phyloP scores from a whole-genome alignment of 2,329 filamentous ascomycete genomes.

The Colletotrichum karsti region DNA sequence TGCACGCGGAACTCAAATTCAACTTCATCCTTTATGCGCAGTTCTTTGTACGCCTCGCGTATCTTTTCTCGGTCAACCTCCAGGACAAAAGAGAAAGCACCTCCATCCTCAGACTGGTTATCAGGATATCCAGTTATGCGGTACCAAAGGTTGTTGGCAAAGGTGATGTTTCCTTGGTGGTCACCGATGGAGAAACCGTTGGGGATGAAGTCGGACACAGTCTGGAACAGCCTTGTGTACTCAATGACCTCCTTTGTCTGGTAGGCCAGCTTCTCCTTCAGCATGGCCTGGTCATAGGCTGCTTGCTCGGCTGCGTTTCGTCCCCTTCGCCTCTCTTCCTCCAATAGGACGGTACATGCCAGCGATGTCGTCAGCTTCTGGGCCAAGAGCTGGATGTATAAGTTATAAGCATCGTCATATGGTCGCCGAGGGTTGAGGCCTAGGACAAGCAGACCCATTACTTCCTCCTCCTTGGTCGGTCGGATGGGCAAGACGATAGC shows the following conservation, averaged over 20 bases:
- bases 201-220: slow-evolving; percentile 77
- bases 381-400: slow-evolving; percentile 66
- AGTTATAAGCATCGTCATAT: slow-evolving; percentile 77
- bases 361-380: slow-evolving; percentile 72
- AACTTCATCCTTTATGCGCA: slow-evolving; percentile 45
- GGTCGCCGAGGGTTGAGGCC: slow-evolving; percentile 76
- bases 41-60: slow-evolving; percentile 49
- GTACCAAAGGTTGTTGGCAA: slow-evolving; percentile 75
- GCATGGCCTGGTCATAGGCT: slow-evolving; percentile 71
- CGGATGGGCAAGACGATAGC: slow-evolving; percentile 77
- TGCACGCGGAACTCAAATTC: slow-evolving; percentile 57
- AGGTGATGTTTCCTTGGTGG: slow-evolving; percentile 69
- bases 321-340: slow-evolving; percentile 73
- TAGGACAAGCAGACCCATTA: slow-evolving; percentile 74
- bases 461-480: slow-evolving; percentile 69
- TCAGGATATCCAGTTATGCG: slow-evolving; percentile 56
- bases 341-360: slow-evolving; percentile 75
- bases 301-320: slow-evolving; percentile 66
- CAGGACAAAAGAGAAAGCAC: slow-evolving; percentile 53
- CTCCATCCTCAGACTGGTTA: slow-evolving; percentile 40
- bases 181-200: slow-evolving; percentile 79
- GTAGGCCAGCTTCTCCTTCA: slow-evolving; percentile 71
- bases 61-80: slow-evolving; percentile 55
- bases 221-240: slow-evolving; percentile 71
- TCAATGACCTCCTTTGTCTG: slow-evolving; percentile 59